A percentile compares a stretch with the other conserved stretches of the same genome.
These are phyloP conservation scores for Fusarium lateritium DNA, from an alignment of 2,329 filamentous ascomycete genomes.

Conservation along the genomic window DNA sequence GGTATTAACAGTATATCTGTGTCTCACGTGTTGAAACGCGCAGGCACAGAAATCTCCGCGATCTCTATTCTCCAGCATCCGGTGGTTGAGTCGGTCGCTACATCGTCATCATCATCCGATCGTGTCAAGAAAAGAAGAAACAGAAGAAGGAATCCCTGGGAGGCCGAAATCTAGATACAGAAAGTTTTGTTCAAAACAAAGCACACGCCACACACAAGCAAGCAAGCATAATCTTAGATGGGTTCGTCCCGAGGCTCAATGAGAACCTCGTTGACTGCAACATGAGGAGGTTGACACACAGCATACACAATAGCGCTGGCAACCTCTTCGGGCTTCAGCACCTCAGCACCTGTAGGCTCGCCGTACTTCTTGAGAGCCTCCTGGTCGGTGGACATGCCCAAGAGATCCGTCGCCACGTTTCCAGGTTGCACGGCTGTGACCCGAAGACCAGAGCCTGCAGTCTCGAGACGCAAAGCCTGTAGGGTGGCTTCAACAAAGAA, in stretches of 20 bases:
- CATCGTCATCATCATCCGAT: conserved; percentile 41
- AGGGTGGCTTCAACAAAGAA: conserved; percentile 89
- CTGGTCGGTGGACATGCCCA: conserved; percentile 81
- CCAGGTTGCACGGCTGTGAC: conserved; percentile 84
- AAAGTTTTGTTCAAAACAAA: conserved; percentile 6
- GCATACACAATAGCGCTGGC: conserved; percentile 82
- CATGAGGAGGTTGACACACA: conserved; percentile 79
- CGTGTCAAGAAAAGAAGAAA: conserved; percentile 25
- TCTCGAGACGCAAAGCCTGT: conserved; percentile 82
- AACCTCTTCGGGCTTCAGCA: conserved; percentile 81
- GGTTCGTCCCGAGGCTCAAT: conserved; percentile 85
- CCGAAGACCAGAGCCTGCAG: conserved; percentile 78
- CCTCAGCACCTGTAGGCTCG: conserved; percentile 80
- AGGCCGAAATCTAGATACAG: conserved; percentile 37
- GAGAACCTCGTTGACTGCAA: conserved; percentile 84
- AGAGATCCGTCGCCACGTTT: conserved; percentile 80
- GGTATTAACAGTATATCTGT: conserved; percentile 32
- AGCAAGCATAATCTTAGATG: conserved; percentile 61
- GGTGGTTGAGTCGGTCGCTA: conserved; percentile 40
- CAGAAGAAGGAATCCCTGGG: conserved; percentile 24
- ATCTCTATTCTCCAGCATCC: conserved; percentile 31
- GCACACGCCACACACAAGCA: conserved; percentile 3
- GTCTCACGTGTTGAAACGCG: conserved; percentile 43
- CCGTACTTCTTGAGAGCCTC: conserved; percentile 86
- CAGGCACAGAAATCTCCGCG: conserved; percentile 24